Base-by-base conservation (phyloP, 257 asterid genomes). In the Coffea canephora region DNA sequence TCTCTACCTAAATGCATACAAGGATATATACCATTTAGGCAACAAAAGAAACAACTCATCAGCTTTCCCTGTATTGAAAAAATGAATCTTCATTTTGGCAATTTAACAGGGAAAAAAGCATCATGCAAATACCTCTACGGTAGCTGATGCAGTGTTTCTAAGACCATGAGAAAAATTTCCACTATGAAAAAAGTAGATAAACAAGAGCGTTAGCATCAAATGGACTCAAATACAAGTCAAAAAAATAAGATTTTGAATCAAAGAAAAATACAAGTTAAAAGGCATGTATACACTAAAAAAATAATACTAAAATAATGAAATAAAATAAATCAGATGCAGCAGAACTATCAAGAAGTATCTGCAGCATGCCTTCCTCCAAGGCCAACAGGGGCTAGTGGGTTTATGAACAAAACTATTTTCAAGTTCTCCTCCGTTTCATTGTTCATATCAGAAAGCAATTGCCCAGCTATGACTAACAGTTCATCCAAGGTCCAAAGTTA, bases 161-260 rank as follows among this genome's bases (percentile, higher is more conserved):
- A 93, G 98, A 82, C 97, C 98, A 31, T 90, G 97, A 86, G 99
- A 91, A 73, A 89, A 66, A 88, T 91, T 87, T 59, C 97, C 99
- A 87, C 98, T 95, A 87, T 64, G 74, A 86, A 61, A 87, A 64
- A 82, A 76, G 31, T 45, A 21, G 15, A 71, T 69, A 79, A 45
- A 71, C 71, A 85, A 75, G 74, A 81, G 80, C 87, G 76, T 78
- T 78, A 75, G 82, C 25, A 25, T 19, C 21, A 13, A 77, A 66
- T 50, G 62, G 57, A 79, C 45, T 23, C 64, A 52, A 66, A 72
- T 27, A 36, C 41, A 10, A 65, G 25, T 41, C 27, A 77, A 59
- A 68, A 68, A 64, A 4, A 45, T 14, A 65, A 62, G 67, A 48
- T 15, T 59, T n/a, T 50, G 64, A 21, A 23, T 9, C 39, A 21